These are phyloP conservation scores for Vanilla planifolia DNA, from an alignment of 106 monocot species.

Conservation along the genomic window DNA sequence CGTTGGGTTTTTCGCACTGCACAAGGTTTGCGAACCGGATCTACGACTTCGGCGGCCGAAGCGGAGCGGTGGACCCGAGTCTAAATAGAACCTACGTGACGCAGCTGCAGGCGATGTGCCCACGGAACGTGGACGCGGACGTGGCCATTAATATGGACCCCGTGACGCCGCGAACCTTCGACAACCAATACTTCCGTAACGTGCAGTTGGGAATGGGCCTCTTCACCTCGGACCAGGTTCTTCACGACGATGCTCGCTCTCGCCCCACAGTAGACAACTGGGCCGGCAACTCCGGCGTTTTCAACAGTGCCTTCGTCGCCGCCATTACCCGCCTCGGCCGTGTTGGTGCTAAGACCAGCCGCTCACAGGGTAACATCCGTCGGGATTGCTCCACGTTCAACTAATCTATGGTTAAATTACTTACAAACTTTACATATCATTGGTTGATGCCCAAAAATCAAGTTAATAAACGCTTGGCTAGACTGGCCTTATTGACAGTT, in stretches of 20 bases:
- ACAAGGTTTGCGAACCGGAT: slow-evolving; percentile 10
- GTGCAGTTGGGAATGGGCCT: slow-evolving; percentile 26
- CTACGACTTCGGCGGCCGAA: slow-evolving; percentile 4
- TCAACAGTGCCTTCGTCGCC: slow-evolving; percentile 27
- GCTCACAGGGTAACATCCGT: slow-evolving; percentile 28
- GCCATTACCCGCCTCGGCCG: slow-evolving; percentile 42
- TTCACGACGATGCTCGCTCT: slow-evolving; percentile 24
- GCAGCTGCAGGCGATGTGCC: slow-evolving; percentile 24
- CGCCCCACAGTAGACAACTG: slow-evolving; percentile 2
- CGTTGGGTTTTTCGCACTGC: slow-evolving; percentile 29
- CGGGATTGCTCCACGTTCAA: slow-evolving; percentile 26
- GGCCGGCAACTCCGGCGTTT: slow-evolving; percentile 11
- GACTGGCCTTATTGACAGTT: too few relatives aligned
- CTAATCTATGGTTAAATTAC: too few relatives aligned
- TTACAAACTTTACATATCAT: too few relatives aligned
- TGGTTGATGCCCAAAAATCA: too few relatives aligned
- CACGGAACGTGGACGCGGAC: slow-evolving; percentile 1
- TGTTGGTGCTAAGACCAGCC: slow-evolving; percentile 31
- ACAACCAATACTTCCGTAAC: slow-evolving; percentile 38
- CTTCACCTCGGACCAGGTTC: slow-evolving; percentile 29
- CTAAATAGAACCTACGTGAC: slow-evolving; percentile 37
- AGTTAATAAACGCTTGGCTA: too few relatives aligned
- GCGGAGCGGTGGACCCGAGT: slow-evolving; percentile 7
- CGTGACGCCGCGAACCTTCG: slow-evolving; percentile 38
- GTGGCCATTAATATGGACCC: slow-evolving; percentile 32